Conservation (phyloP, 345 rosid species). For the Nasturtium officinale region DNA sequence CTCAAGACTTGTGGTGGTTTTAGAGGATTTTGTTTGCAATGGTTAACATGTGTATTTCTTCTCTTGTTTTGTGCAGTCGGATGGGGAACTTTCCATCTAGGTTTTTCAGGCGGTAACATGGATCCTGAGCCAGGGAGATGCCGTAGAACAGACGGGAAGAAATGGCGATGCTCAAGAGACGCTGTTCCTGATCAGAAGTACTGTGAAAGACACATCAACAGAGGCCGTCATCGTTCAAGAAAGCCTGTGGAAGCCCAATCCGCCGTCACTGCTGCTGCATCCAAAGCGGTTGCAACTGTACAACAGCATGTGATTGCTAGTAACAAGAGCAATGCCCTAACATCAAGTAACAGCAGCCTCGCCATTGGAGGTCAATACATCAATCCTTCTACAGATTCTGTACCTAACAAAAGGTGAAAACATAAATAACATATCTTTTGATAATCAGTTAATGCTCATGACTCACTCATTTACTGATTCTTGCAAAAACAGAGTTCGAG, state of each 20-base stretch:
- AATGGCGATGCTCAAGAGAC: conserved; percentile 82
- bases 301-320: conserved; percentile 40
- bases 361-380: conserved; percentile 35
- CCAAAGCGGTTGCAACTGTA: conserved; percentile 47
- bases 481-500: conserved; percentile 46
- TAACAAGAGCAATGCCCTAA: conserved; percentile 22
- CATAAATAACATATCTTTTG: neutral
- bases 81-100: conserved; percentile 69
- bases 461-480: neutral
- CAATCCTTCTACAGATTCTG: conserved; percentile 44
- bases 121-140: conserved; percentile 82
- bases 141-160: conserved; percentile 80
- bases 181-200: conserved; percentile 79
- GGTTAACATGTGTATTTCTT: neutral
- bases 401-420: conserved; percentile 48
- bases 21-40: neutral
- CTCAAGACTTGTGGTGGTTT: neutral
- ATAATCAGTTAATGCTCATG: neutral
- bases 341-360: conserved; percentile 43
- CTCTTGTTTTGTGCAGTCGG: conserved; percentile 47
- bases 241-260: conserved; percentile 77
- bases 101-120: conserved; percentile 53
- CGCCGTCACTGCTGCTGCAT: conserved; percentile 41
- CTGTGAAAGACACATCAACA: conserved; percentile 78
- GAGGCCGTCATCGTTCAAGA: conserved; percentile 92